Evolutionary conservation across 2,329 filamentous ascomycete genomes (phyloP), one percentile per base, ranked within the genome.

Genomic region (Pyrenochaeta sp.): DNA sequence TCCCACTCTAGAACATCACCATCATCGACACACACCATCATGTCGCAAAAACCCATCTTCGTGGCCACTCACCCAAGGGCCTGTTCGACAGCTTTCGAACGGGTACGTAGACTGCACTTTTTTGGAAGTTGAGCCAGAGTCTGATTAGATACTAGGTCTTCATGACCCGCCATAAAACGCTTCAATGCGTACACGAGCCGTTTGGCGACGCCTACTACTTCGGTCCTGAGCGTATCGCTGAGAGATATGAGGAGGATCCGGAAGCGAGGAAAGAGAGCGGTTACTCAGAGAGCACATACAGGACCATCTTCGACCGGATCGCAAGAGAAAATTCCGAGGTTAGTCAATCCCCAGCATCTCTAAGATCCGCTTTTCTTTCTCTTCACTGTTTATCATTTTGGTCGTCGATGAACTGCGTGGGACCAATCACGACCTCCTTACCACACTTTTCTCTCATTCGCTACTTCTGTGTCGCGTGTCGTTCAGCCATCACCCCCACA

Each of bases 201-300:
- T 98, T 98, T 77, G 94, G 94, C 48, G 95, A 98, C 78, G 90
- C 93, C 56, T 98, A 94, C 74, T 98, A 98, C 80, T 98, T 90
- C 72, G 94, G 95, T 46, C 93, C 94, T 6, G 95, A 99, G 79
- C 85, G 91, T 65, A 83, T 98, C 65, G 88, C 90, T 69, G 80
- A 85, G 46, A 87, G 95, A 67, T 99, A 91, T 73, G 88, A 88
- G 69, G 75, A 89, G 39, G 90, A 97, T 62, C 81, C 84, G 67
- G 72, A 80, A 56, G 75, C 74, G 41, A 75, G 80, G 53, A 60
- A 73, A 39, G 72, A 83, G 66, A 90, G 86, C 61, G 90, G 90
- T 48, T 91, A 90, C 67, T 77, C 82, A 37, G 74, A 88, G 44
- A 87, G 85, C 63, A 95, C 90, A 1, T 96, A 87, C 77, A 84